Evolutionary conservation across 352 stramenopile species (phyloP).

Genomic region (Pythium dissotocum): DNA sequence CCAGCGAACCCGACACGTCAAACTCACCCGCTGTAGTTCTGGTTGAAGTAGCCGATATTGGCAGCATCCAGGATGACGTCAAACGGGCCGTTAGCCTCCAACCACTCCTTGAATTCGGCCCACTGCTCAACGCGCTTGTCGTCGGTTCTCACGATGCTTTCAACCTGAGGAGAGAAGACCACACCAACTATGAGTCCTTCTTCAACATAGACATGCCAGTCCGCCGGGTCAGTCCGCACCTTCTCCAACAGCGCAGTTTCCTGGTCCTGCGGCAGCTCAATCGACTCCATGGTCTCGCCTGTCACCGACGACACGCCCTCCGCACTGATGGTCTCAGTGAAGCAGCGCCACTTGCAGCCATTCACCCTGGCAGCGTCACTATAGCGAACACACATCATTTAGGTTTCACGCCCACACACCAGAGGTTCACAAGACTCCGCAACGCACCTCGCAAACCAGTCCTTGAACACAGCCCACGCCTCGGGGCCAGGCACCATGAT

Average conservation of each 20-base stretch:
- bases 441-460: slow-evolving; percentile 69
- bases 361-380: slow-evolving; percentile 68
- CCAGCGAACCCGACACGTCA: background rate
- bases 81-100: slow-evolving; percentile 70
- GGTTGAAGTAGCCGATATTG: slow-evolving; percentile 98
- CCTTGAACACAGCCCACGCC: slow-evolving; percentile 65
- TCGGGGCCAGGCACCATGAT: slow-evolving; percentile 47
- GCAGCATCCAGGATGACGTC: slow-evolving; percentile 97
- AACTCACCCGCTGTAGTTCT: slow-evolving; percentile 92
- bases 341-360: slow-evolving; percentile 55
- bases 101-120: slow-evolving; percentile 82
- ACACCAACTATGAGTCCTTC: background rate
- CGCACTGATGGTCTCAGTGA: slow-evolving; percentile 50
- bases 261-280: slow-evolving; percentile 57
- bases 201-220: background rate
- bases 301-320: slow-evolving; percentile 62
- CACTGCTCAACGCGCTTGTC: slow-evolving; percentile 75
- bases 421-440: background rate
- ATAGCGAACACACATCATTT: background rate
- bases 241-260: slow-evolving; percentile 58
- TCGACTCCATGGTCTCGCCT: slow-evolving; percentile 58
- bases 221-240: slow-evolving; percentile 27
- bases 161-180: slow-evolving; percentile 44
- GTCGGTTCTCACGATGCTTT: slow-evolving; percentile 75
- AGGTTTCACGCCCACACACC: background rate